Evolutionary conservation across 805 yeast genomes (phyloP), one percentile per base, ranked within the genome.

Genomic region (Brettanomyces naardenensis): DNA sequence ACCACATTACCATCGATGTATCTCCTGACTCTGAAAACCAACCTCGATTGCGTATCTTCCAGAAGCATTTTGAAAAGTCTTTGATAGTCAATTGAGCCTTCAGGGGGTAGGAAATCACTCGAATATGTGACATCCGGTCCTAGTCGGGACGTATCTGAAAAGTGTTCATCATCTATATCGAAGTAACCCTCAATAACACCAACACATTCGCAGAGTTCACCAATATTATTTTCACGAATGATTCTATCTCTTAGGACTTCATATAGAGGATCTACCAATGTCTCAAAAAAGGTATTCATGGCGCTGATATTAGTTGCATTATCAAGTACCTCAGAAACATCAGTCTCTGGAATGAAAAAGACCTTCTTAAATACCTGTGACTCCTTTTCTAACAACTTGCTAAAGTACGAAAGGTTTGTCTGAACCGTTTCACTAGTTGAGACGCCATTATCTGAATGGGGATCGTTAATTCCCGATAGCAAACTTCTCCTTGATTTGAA

Each of bases 21-120:
- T 6, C 73, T 69, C 53, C 86, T 92, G 10, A 83, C 80, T 47
- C 90, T 68, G 56, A 89, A 84, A 2, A 87, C 80, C 28, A 90
- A 65, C 42, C 96, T 66, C 2, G 85, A 70, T 58, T 90, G 97
- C 0, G 80, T 74, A 49, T 83, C 95, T 40, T 78, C 76, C 19
- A 82, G 56, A 9, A 87, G 72, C 0, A 94, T 89, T 39, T 73
- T 74, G 44, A 85, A 79, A 4, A 87, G 59, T 31, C 66, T 68
- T 7, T 78, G 84, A 43, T 71, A 69, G 41, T 74, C 68, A n/a
- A 68, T 58, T 58, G 47, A 31, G 19, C 33, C 19, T 31, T 14
- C 14, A n/a, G n/a, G 9, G 6, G 5, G 6, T 20, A 13, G 13
- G n/a, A 15, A 19, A 33, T 15, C 30, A 9, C 7, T 22, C 47